Percentiles rank a stretch among this genome's conserved stretches.
Evolutionary conservation across 164 flowering plant species (phyloP).

Genomic region (Nelumbo lutea): DNA sequence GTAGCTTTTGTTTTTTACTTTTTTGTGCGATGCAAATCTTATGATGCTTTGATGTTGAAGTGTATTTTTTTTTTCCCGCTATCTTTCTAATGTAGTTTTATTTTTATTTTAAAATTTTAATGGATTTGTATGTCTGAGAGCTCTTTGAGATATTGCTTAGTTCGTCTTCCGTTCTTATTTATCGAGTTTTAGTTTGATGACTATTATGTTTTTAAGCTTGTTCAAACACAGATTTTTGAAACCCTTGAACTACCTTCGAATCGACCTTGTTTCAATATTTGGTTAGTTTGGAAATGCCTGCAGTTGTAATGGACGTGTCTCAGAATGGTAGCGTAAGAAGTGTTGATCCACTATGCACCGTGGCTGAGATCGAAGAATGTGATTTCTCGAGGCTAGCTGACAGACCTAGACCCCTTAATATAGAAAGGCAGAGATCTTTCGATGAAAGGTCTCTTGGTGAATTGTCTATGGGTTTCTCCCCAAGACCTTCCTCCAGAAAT

Average conservation of each 20-base stretch:
- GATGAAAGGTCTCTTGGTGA: slow-evolving; percentile 45
- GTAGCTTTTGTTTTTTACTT: too few relatives aligned
- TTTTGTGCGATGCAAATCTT: not conserved
- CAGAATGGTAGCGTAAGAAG: slow-evolving; percentile 23
- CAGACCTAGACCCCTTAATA: slow-evolving; percentile 42
- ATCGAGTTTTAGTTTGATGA: not conserved
- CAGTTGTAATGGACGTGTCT: slow-evolving; percentile 13
- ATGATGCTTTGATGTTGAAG: not conserved
- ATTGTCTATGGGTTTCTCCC: slow-evolving; percentile 29
- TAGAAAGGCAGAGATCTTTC: slow-evolving; percentile 42
- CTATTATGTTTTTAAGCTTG: not conserved
- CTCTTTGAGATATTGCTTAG: not conserved
- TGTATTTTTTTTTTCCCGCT: not conserved
- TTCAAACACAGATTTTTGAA: slow-evolving; percentile 2
- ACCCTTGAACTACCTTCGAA: not conserved
- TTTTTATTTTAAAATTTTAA: too few relatives aligned
- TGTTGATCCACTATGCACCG: slow-evolving; percentile 12
- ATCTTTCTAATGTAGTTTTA: too few relatives aligned
- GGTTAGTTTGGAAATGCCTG: slow-evolving; percentile 13
- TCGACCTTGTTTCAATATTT: not conserved
- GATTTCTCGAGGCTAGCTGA: slow-evolving; percentile 41
- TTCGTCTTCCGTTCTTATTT: too few relatives aligned
- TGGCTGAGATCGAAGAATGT: slow-evolving; percentile 29
- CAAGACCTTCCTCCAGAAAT: slow-evolving; percentile 19
- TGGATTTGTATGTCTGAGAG: too few relatives aligned